phyloP scores from a whole-genome alignment of 1,139 yeast genomes.

The Lodderomyces margitis region DNA sequence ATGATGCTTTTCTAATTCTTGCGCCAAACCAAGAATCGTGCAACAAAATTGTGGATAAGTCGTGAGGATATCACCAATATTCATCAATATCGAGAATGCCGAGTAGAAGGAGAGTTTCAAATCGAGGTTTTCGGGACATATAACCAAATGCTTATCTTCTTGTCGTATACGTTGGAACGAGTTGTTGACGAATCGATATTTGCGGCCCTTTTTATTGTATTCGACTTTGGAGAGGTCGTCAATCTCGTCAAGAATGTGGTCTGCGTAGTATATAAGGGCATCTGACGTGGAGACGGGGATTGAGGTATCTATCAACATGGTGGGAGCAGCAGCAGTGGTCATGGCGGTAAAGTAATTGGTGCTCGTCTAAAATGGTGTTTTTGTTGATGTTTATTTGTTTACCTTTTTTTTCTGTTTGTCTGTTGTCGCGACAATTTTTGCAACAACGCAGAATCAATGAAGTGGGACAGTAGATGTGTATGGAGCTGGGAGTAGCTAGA shows the following conservation, averaged over 20 bases:
- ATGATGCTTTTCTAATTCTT: conserved; percentile 44
- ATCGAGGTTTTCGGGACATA: conserved; percentile 35
- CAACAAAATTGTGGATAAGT: conserved; percentile 45
- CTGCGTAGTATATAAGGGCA: conserved; percentile 28
- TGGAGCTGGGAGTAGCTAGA: too few species aligned
- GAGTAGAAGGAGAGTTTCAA: conserved; percentile 40
- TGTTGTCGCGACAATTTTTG: too few species aligned
- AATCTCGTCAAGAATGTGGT: conserved; percentile 25
- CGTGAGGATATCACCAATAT: conserved; percentile 33
- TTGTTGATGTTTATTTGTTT: neutral
- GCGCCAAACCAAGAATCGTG: conserved; percentile 50
- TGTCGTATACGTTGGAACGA: conserved; percentile 50
- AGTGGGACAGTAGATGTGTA: too few species aligned
- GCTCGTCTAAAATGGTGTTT: neutral
- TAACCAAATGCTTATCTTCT: conserved; percentile 51
- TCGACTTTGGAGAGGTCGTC: conserved; percentile 38
- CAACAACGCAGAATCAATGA: too few species aligned
- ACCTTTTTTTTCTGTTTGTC: too few species aligned
- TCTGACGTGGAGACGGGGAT: conserved; percentile 20
- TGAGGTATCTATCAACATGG: too few species aligned
- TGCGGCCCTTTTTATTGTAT: conserved; percentile 50
- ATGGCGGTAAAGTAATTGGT: too few species aligned
- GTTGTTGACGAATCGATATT: conserved; percentile 50
- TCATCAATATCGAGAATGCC: conserved; percentile 41
- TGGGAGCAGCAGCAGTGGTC: too few species aligned